These are phyloP conservation scores for Barbarea vulgaris DNA, from an alignment of 345 rosid genomes.

Conservation along the genomic window DNA sequence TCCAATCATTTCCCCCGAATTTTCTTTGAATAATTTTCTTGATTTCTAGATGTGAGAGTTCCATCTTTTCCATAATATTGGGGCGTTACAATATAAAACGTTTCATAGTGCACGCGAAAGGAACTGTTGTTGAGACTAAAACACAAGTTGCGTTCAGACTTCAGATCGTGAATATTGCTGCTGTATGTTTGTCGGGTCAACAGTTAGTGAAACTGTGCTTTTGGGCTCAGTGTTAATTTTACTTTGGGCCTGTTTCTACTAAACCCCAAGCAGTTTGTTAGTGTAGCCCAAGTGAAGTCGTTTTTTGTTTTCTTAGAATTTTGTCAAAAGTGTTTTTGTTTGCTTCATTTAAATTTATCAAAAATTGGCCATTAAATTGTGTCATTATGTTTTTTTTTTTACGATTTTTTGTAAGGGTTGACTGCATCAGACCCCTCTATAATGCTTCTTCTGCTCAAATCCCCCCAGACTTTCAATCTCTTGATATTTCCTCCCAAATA, in stretches of 20 bases:
- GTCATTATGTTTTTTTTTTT: too few relatives aligned
- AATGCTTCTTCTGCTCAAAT: too few relatives aligned
- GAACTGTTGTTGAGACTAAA: not conserved
- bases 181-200: not conserved
- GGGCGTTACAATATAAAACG: not conserved
- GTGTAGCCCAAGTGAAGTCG: not conserved
- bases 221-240: not conserved
- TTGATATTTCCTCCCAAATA: too few relatives aligned
- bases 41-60: conserved; percentile 1
- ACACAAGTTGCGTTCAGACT: not conserved
- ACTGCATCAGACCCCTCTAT: too few relatives aligned
- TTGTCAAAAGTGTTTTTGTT: not conserved
- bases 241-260: not conserved
- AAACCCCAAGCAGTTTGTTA: not conserved
- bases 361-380: too few relatives aligned
- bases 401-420: too few relatives aligned
- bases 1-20: not conserved
- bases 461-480: too few relatives aligned
- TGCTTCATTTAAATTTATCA: not conserved
- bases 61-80: not conserved
- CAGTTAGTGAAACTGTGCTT: not conserved
- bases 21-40: not conserved
- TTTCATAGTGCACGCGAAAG: not conserved
- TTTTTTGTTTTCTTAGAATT: too few relatives aligned
- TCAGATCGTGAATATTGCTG: not conserved